A percentile compares a stretch with the other conserved stretches of the same genome.
These are phyloP conservation scores for Eutrema yunnanense DNA, from an alignment of 345 rosid species.

Conservation along the genomic window DNA sequence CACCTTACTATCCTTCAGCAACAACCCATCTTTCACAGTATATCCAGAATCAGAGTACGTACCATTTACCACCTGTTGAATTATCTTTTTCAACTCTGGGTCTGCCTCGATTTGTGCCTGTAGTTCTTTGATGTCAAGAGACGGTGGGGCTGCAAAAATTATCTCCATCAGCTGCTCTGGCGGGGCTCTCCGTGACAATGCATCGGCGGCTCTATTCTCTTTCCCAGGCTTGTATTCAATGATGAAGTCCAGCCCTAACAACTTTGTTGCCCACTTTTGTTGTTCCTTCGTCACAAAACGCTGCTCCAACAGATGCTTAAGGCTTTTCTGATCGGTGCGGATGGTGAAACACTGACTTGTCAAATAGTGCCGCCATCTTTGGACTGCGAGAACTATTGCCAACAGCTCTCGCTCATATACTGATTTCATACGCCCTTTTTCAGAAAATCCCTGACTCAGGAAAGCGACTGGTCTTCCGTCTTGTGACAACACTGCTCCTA, in stretches of 20 bases:
- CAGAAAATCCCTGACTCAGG: not conserved
- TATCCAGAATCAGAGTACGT: too few species aligned
- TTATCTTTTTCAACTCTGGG: too few species aligned
- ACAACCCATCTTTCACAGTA: too few species aligned
- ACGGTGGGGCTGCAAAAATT: too few species aligned
- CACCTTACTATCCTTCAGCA: too few species aligned
- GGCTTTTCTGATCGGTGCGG: not conserved
- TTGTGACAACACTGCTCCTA: not conserved
- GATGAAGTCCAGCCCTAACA: too few species aligned
- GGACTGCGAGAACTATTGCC: not conserved
- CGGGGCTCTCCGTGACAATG: not conserved
- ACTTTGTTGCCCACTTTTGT: too few species aligned
- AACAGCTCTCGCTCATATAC: not conserved
- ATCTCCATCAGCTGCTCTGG: too few species aligned
- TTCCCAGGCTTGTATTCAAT: not conserved
- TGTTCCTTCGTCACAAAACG: too few species aligned
- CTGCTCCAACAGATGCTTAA: not conserved
- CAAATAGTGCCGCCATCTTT: not conserved
- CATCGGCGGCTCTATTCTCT: not conserved
- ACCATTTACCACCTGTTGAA: too few species aligned
- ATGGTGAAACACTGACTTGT: not conserved
- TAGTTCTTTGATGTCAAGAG: too few species aligned
- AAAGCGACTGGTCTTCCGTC: not conserved
- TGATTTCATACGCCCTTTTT: not conserved
- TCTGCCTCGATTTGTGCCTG: too few species aligned